Conservation (phyloP, 176 grass and related monocot species). For the Triticum turgidum region DNA sequence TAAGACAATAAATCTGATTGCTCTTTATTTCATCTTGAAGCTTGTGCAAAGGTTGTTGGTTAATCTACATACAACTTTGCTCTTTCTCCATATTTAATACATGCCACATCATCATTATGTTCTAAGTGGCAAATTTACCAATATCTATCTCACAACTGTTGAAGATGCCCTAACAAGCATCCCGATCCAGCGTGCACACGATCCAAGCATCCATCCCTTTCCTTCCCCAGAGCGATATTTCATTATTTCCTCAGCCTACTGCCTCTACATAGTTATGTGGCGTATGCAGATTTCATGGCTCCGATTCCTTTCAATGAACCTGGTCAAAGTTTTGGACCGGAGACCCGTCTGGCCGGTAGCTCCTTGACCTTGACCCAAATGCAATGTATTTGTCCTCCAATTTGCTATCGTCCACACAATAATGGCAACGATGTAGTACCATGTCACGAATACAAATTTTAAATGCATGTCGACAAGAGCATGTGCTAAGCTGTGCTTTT, state of each 20-base stretch:
- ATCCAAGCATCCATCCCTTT: constrained; percentile 7
- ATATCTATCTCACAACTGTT: no score
- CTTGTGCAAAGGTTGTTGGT: no score
- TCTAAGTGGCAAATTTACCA: no score
- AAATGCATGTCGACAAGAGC: not conserved
- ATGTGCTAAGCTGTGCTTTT: not conserved
- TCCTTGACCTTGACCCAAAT: constrained; percentile 33
- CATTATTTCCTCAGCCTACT: not conserved
- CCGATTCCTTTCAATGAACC: constrained; percentile 28
- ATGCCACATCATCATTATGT: no score
- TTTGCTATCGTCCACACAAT: not conserved
- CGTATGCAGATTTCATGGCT: not conserved
- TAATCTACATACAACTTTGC: no score
- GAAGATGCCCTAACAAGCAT: not conserved
- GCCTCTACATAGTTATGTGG: not conserved
- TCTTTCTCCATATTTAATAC: no score
- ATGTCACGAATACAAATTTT: not conserved
- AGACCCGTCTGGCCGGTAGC: not conserved
- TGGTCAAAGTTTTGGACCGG: constrained; percentile 36
- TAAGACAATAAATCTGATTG: no score
- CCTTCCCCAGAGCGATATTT: not conserved
- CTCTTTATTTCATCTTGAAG: no score
- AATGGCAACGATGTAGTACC: no score
- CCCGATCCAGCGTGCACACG: not conserved
- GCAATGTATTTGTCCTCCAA: not conserved